These are phyloP conservation scores for Lecanicillium sp. DNA, from an alignment of 2,329 filamentous ascomycete species.

Conservation along the genomic window DNA sequence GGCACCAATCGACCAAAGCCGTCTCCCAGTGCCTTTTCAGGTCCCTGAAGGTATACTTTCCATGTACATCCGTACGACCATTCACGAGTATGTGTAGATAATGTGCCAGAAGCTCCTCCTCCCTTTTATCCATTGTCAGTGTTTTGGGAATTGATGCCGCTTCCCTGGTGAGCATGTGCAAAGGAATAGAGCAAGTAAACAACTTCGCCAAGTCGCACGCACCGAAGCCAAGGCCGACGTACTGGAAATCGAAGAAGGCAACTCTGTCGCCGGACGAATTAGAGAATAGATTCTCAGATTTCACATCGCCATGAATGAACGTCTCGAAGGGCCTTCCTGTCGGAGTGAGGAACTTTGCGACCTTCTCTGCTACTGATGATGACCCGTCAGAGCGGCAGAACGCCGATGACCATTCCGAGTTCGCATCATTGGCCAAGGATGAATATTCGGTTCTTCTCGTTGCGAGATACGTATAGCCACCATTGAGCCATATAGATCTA, in stretches of 20 bases:
- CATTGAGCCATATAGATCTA: slow-evolving; percentile 52
- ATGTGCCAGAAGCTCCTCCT: slow-evolving; percentile 42
- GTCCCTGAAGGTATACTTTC: slow-evolving; percentile 45
- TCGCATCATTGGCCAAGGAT: slow-evolving; percentile 37
- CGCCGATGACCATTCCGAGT: slow-evolving; percentile 48
- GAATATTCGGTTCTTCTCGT: slow-evolving; percentile 54
- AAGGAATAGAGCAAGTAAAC: slow-evolving; percentile 59
- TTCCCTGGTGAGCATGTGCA: slow-evolving; percentile 40
- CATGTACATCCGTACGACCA: background rate
- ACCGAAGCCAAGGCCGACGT: slow-evolving; percentile 57
- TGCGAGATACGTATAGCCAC: slow-evolving; percentile 63
- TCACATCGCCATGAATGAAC: slow-evolving; percentile 62
- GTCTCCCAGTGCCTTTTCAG: slow-evolving; percentile 60
- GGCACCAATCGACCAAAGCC: slow-evolving; percentile 61
- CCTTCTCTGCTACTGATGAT: slow-evolving; percentile 44
- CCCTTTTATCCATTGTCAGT: slow-evolving; percentile 45
- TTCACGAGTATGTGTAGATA: slow-evolving; percentile 37
- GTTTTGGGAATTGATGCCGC: slow-evolving; percentile 25
- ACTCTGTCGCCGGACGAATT: slow-evolving; percentile 41
- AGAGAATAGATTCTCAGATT: slow-evolving; percentile 62
- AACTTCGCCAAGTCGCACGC: slow-evolving; percentile 62
- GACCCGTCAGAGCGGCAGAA: slow-evolving; percentile 35
- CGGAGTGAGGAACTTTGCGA: slow-evolving; percentile 45
- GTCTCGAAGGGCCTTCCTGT: slow-evolving; percentile 42
- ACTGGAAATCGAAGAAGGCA: slow-evolving; percentile 66